phyloP scores from a whole-genome alignment of 768 basidiomycete genomes.

The Lentinula edodes region DNA sequence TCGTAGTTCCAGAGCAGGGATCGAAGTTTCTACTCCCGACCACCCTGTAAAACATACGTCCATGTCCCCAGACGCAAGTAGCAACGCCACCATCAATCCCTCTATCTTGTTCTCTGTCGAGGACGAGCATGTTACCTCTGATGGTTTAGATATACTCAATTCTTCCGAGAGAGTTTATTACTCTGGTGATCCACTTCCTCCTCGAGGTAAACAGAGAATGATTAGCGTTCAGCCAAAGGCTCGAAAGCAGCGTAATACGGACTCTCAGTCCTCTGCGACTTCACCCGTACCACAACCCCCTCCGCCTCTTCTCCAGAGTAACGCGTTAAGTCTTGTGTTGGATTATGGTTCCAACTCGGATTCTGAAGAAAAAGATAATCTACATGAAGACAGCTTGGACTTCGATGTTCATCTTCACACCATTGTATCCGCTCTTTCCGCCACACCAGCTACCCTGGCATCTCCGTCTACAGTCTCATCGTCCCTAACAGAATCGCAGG shows the following conservation, averaged over 20 bases:
- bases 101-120: background rate
- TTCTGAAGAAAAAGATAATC: background rate
- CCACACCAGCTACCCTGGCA: background rate
- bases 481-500: background rate
- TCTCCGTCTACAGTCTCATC: background rate
- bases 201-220: background rate
- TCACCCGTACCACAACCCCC: background rate
- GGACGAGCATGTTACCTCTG: background rate
- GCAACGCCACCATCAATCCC: background rate
- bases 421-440: background rate
- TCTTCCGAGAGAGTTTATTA: background rate
- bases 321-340: background rate
- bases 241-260: background rate
- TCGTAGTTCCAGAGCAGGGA: background rate
- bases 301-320: background rate
- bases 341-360: background rate
- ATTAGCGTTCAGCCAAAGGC: background rate
- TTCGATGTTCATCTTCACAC: background rate
- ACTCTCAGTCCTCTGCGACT: background rate
- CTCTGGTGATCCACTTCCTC: background rate
- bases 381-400: background rate
- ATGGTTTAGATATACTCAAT: background rate
- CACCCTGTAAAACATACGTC: background rate
- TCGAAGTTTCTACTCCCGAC: no score
- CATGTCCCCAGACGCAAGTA: background rate